phyloP scores from a whole-genome alignment of 192 early-diverging fungal genomes.

The Coemansia sp. region DNA sequence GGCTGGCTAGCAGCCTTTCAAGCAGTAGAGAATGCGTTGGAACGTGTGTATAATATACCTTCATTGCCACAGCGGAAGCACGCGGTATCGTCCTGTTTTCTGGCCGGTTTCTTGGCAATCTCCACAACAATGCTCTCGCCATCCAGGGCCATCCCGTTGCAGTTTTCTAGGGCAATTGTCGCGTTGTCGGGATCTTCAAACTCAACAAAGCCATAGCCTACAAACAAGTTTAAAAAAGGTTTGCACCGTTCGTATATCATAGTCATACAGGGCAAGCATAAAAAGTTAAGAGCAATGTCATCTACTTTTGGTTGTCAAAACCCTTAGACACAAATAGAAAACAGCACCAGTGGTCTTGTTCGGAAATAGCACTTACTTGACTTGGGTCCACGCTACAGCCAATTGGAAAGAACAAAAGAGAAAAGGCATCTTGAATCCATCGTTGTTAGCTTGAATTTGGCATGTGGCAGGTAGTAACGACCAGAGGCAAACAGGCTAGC shows the following conservation, averaged over 20 bases:
- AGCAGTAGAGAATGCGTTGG: background rate
- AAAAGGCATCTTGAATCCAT: conserved; percentile 1
- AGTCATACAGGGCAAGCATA: background rate
- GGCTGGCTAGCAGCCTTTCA: too few species aligned
- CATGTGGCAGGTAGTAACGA: background rate
- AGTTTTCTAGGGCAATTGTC: conserved; percentile 21
- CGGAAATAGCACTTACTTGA: conserved; percentile 15
- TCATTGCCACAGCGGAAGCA: conserved; percentile 53
- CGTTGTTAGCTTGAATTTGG: background rate
- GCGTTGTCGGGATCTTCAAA: conserved; percentile 18
- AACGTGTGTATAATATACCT: conserved; percentile 21
- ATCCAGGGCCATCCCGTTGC: conserved; percentile 31
- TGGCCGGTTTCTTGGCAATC: conserved; percentile 31
- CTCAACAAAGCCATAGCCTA: conserved; percentile 48
- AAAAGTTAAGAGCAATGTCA: background rate
- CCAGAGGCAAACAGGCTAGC: background rate
- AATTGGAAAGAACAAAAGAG: background rate
- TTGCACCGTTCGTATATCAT: background rate
- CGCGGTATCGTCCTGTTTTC: conserved; percentile 31
- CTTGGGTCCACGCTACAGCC: conserved; percentile 30
- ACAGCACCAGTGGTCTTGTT: background rate
- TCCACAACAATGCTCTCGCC: conserved; percentile 50
- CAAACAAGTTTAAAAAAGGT: background rate
- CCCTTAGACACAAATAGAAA: background rate
- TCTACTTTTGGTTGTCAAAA: too few species aligned